phyloP scores from a whole-genome alignment of 2,329 filamentous ascomycete genomes.

The Fusarium tuaranense region DNA sequence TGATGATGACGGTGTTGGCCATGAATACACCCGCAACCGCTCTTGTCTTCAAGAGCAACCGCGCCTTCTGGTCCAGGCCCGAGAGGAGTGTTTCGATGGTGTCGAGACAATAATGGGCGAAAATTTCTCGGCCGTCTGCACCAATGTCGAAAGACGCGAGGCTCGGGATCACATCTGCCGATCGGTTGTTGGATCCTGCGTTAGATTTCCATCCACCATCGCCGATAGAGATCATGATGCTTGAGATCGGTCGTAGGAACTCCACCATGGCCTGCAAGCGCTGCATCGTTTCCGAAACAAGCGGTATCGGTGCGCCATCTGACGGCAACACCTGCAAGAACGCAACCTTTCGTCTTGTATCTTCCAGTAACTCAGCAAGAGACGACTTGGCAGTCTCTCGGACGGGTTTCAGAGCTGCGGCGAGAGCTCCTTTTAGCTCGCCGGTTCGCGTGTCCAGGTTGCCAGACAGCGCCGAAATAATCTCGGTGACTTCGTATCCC shows the following conservation, averaged over 20 bases:
- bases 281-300: constrained; percentile 87
- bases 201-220: constrained; percentile 87
- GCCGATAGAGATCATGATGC: constrained; percentile 90
- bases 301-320: constrained; percentile 81
- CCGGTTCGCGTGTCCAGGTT: constrained; percentile 85
- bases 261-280: constrained; percentile 88
- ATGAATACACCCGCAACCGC: constrained; percentile 88
- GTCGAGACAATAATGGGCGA: constrained; percentile 90
- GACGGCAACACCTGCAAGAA: constrained; percentile 75
- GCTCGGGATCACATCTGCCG: constrained; percentile 75
- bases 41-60: constrained; percentile 79
- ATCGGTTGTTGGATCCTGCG: constrained; percentile 62
- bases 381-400: constrained; percentile 92
- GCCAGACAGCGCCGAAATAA: constrained; percentile 83
- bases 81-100: constrained; percentile 85
- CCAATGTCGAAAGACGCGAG: constrained; percentile 86
- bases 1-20: constrained; percentile 85
- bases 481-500: constrained; percentile 94
- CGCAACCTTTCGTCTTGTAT: constrained; percentile 78
- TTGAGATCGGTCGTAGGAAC: constrained; percentile 87
- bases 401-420: constrained; percentile 88
- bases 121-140: constrained; percentile 87
- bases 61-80: constrained; percentile 80
- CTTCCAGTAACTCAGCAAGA: constrained; percentile 84
- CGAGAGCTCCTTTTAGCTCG: constrained; percentile 84